phyloP scores from a whole-genome alignment of 83 land plant genomes.

The Thuja plicata region DNA sequence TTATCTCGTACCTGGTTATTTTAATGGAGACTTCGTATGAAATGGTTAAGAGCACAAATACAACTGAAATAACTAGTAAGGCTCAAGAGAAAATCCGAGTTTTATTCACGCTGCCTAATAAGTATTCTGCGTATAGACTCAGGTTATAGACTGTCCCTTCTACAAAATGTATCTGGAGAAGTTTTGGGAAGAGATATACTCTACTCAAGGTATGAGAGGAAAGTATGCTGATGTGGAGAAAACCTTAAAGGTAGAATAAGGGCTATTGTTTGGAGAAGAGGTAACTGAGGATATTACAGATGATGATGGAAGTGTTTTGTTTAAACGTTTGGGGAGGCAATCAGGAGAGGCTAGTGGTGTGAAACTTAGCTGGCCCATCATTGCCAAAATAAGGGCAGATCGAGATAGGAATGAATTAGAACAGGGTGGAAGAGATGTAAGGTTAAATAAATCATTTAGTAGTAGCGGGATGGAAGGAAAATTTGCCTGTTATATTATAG shows the following conservation, averaged over 20 bases:
- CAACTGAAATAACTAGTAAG: no score
- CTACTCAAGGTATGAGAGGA: not conserved
- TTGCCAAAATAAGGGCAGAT: not conserved
- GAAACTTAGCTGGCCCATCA: not conserved
- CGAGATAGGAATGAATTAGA: not conserved
- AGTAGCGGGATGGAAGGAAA: not conserved
- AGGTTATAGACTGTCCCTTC: slow-evolving; percentile 9
- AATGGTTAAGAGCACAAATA: no score
- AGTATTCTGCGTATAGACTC: no score
- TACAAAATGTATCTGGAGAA: no score
- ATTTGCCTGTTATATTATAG: no score
- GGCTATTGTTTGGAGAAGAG: not conserved
- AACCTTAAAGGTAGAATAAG: not conserved
- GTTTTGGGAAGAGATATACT: no score
- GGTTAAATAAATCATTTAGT: no score
- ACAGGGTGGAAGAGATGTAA: not conserved
- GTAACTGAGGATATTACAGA: not conserved
- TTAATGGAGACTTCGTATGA: no score
- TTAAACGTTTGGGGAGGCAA: not conserved
- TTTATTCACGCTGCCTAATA: no score
- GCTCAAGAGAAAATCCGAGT: no score
- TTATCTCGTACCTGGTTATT: no score
- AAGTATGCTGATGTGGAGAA: not conserved
- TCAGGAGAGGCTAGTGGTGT: not conserved
- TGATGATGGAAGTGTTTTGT: not conserved